Evolutionary conservation across 2,329 filamentous ascomycete genomes (phyloP), one percentile per base, ranked within the genome.

Genomic region (Sarocladiaceae sp.): DNA sequence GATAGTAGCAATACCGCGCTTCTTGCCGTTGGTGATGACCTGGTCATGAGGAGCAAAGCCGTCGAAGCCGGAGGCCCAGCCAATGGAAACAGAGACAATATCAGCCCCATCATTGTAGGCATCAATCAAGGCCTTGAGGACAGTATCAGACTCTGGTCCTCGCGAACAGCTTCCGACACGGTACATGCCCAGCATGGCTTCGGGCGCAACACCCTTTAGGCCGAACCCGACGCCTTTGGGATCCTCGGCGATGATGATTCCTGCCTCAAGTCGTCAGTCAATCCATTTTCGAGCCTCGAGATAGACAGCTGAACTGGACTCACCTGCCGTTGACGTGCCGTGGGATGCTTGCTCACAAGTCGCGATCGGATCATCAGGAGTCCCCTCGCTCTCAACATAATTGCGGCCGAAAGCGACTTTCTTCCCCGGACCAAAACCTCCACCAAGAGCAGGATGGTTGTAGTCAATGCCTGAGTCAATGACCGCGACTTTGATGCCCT

Each of bases 1-100:
- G 11, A 73, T 71, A n/a, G 78, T 69, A 7, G 78, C 71, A 1
- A 80, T 66, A 8, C 78, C 77, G 20, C 71, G 64, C 3, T 67
- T 58, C 11, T 73, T 71, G 31, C 75, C 63, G 4, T 69, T 65
- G 22, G 64, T 69, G 7, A 71, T 66, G 2, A 76, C 60, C 2
- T 69, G 57, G 2, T 71, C 71, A 71, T 68, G 74, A 8, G 71
- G 69, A 31, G 72, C 42, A 4, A 12, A 71, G 29, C 70, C 64
- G 20, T 59, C 58, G 57, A 70, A 73, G 18, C 74, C 74, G 39
- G 65, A 62, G 1, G 65, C 61, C 2, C 60, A 55, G 1, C 71
- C 70, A 46, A 75, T 67, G 50, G 68, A 72, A n/a, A 67, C 64
- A 3, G 70, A 71, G 50, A 77, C 75, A 26, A 77, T 59, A 53